Evolutionary conservation across 2,329 filamentous ascomycete genomes (phyloP), one percentile per base, ranked within the genome.

Genomic region (Fusarium torreyae): DNA sequence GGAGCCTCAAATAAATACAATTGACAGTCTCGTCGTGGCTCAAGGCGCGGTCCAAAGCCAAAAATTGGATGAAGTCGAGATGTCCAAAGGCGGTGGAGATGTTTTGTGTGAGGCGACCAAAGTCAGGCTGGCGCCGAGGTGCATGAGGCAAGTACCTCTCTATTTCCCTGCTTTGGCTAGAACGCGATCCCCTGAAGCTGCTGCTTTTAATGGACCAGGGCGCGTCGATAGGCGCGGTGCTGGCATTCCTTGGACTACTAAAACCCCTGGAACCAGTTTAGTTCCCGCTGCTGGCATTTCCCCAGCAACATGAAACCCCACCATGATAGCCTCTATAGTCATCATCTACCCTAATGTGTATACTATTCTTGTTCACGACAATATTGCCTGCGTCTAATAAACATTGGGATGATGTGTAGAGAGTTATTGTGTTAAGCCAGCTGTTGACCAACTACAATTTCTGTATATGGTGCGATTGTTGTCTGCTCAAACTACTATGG

Each of bases 281-380:
- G 63, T 56, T 62, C 49, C 58, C 63, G 58, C 56, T 60, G 34
- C 53, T 54, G 24, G 53, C 57, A 66, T 72, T 71, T 60, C 71
- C 69, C 50, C 34, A 70, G 70, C 71, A 74, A 74, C 71, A 56
- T 53, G 44, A 57, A 11, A 40, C 64, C 61, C 71, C 69, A 51
- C 66, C 20, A 52, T 40, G 51, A 42, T 43, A 43, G 40, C 31
- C 24, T n/a, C 15, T n/a, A 36, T 36, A 9, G 15, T 36, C 10
- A 31, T 31, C 10, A 36, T 36, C 34, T 36, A 36, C 34, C 34
- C 34, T 36, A 13, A 31, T 31, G 28, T 31, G 9, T 31, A 31
- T 31, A 31, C 28, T 10, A 31, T 31, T 31, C 10, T 31, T 31
- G 26, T 24, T 24, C 28, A 13, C 9, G 28, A 13, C 28, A 31